Conservation (phyloP, 305 asterid species). For the Fraxinus velutina region DNA sequence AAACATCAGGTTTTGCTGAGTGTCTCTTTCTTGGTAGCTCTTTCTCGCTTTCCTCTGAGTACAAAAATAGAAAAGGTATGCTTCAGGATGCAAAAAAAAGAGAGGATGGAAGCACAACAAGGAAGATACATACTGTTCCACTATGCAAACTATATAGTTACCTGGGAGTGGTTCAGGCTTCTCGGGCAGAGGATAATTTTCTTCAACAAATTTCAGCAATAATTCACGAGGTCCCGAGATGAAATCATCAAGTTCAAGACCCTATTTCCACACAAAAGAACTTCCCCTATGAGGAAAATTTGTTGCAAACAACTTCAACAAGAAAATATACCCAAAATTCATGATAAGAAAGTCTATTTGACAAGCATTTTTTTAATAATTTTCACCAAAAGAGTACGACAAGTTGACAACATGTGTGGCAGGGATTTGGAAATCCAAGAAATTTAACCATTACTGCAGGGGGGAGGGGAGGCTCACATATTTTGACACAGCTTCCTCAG, state of each 20-base stretch:
- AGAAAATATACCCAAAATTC: neutral
- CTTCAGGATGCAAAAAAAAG: neutral
- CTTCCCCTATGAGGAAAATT: constrained; percentile 6
- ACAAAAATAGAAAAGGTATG: constrained; percentile 28
- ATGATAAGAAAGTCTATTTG: neutral
- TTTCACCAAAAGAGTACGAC: neutral
- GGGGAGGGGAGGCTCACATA: constrained; percentile 48
- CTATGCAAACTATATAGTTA: constrained; percentile 27
- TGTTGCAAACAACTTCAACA: constrained; percentile 13
- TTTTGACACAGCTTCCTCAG: constrained; percentile 96
- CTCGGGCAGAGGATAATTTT: constrained; percentile 93
- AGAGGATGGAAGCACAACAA: neutral
- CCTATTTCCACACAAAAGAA: constrained; percentile 45
- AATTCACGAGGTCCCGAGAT: constrained; percentile 98
- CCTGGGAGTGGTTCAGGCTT: constrained; percentile 88
- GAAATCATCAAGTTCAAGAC: constrained; percentile 94
- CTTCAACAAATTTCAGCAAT: constrained; percentile 94
- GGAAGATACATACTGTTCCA: constrained; percentile 25
- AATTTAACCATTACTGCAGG: constrained; percentile 5
- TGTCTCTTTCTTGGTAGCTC: constrained; percentile 95
- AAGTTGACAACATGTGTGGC: neutral
- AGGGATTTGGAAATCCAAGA: neutral
- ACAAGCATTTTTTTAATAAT: neutral
- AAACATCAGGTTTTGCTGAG: constrained; percentile 67
- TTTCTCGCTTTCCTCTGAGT: constrained; percentile 68